Conservation (phyloP, 2,329 filamentous ascomycete species). For the Albophoma yamanashiensis region DNA sequence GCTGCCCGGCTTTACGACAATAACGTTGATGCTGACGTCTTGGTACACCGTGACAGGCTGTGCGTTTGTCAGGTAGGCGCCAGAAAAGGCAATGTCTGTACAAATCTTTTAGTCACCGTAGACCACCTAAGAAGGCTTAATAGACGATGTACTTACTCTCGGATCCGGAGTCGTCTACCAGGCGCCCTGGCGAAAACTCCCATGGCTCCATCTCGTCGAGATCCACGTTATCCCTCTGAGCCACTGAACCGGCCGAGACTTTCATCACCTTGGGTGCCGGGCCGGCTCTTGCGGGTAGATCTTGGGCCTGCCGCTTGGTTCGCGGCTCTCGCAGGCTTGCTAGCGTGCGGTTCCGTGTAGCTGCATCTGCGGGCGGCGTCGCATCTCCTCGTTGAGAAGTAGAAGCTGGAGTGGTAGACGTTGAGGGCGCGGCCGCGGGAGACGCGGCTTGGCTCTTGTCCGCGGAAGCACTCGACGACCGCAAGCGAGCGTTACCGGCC, state of each 20-base stretch:
- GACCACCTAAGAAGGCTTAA: neutral
- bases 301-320: neutral
- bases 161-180: constrained; percentile 15
- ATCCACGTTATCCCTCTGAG: constrained; percentile 7
- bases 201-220: constrained; percentile 27
- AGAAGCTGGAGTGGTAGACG: neutral
- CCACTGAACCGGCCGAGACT: neutral
- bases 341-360: neutral
- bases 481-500: neutral
- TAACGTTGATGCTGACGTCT: constrained; percentile 28
- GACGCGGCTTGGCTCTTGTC: neutral
- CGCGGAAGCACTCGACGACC: neutral
- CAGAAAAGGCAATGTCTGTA: constrained; percentile 32
- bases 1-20: constrained; percentile 27
- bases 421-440: neutral
- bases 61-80: constrained; percentile 26
- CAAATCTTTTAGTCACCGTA: neutral
- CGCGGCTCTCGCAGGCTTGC: neutral
- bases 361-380: neutral
- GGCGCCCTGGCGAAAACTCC: constrained; percentile 33
- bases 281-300: neutral
- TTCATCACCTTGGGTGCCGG: neutral
- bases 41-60: constrained; percentile 24
- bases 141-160: constrained; percentile 21
- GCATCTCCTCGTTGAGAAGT: neutral